Evolutionary conservation across 805 yeast genomes (phyloP).

Genomic region (Pichia cabralensis): DNA sequence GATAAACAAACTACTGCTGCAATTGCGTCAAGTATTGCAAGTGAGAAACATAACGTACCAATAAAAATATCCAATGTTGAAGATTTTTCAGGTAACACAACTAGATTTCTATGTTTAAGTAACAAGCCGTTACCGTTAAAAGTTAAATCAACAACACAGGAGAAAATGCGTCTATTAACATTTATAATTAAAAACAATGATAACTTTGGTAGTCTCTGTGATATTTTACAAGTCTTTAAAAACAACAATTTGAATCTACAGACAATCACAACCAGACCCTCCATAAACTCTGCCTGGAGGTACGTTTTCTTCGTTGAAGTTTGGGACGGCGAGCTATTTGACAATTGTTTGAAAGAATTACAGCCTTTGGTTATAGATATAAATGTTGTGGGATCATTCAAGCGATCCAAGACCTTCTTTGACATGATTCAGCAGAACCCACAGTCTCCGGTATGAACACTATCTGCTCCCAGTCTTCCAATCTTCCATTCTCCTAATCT

Average conservation of each 20-base stretch:
- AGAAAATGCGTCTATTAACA: constrained; percentile 52
- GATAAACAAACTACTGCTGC: constrained; percentile 45
- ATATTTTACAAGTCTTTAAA: constrained; percentile 50
- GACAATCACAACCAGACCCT: constrained; percentile 71
- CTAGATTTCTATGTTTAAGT: constrained; percentile 70
- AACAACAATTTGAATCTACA: constrained; percentile 51
- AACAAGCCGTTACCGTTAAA: constrained; percentile 13
- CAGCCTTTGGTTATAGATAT: too few species aligned
- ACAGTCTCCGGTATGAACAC: too few species aligned
- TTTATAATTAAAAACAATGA: constrained; percentile 54
- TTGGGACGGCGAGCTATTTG: too few species aligned
- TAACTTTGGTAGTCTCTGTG: constrained; percentile 67
- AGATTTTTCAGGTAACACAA: constrained; percentile 67
- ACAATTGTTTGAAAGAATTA: too few species aligned
- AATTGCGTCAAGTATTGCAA: constrained; percentile 63
- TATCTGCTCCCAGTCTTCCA: too few species aligned
- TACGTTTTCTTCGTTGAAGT: constrained; percentile 76
- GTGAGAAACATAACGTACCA: constrained; percentile 47
- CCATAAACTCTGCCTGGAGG: constrained; percentile 60
- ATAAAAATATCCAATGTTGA: constrained; percentile 51
- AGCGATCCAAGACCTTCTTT: too few species aligned
- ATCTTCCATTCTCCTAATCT: too few species aligned
- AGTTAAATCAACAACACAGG: constrained; percentile 3
- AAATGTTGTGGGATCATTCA: too few species aligned
- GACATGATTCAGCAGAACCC: too few species aligned